Base-by-base conservation (phyloP, 2,329 filamentous ascomycete species). In the Fusarium aywerte region DNA sequence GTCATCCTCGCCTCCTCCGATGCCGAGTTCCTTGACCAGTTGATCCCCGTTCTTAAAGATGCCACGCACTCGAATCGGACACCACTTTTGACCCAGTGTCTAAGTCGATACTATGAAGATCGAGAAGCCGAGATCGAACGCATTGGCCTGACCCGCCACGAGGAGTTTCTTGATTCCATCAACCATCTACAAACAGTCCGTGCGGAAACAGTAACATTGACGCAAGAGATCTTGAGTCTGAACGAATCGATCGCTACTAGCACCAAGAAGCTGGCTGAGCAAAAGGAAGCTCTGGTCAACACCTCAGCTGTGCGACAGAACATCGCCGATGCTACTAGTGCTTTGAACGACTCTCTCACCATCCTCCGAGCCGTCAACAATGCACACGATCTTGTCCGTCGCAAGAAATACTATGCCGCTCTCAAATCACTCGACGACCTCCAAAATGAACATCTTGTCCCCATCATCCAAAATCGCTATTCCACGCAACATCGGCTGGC, bases 231-330 rank as follows among this genome's bases (percentile, higher is more conserved):
- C 59, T 82, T 99, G 65, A 88, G 92, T 71, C 85, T 99, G 58
- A 98, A 97, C 75, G 91, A 97, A 77, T 96, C 93, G 9, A 98
- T 99, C 54, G 95, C 98, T 80, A 86, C 90, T 44, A 98, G 94
- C 76, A 98, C 96, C 0, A 93, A 98, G 81, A 94, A 93, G 77
- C 84, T 99, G 33, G 95, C 95, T 0, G 91, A 92, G 74, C 95
- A 98, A 80, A 99, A 99, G 80, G 94, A 94, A 77, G 92, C 91
- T 3, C 83, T 99, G 31, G 96, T 99, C 25, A 93, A 98, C 74
- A 97, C 94, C 6, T 89, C 94, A 49, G 90, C 92, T 27, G 92
- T 98, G 43, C 90, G 95, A 12, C 94, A 97, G 77, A 99, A 99
- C 73, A 97, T 99, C 61, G 92, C 96, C 67, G 95, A 99, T 73